Evolutionary conservation across 345 rosid genomes (phyloP), one percentile per base, ranked within the genome.

Genomic region (Salix koriyanagi): DNA sequence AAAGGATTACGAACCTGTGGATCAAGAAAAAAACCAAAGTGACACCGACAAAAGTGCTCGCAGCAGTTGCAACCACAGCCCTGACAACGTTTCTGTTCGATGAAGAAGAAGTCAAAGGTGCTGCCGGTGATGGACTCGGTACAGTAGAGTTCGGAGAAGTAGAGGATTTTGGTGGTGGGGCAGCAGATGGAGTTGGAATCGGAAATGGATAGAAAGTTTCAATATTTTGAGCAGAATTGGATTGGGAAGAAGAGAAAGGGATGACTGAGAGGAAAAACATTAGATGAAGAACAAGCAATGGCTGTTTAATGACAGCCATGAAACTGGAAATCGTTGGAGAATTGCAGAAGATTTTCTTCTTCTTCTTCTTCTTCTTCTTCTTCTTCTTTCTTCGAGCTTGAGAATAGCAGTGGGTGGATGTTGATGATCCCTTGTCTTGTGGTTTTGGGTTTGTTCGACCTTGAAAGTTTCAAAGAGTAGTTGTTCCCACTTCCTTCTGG

Each of bases 21-120:
- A 90, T 67, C 2, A 84, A 80, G 37, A 89, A 78, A 89, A 95
- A 91, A 70, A 95, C 74, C 28, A 79, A 26, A 18, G 52, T 83
- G 0, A 91, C 94, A 0, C 89, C 26, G 19, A 86, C 83, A 32
- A 89, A 18, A n/a, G 96, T 88, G 79, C 83, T 79, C 5, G 85
- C 94, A 1, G 94, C 97, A 1, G 96, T 91, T 60, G 80, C 89
- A 18, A 79, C 89, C 4, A 91, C 92, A 39, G 94, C 94, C 80
- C 79, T 90, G 1, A 76, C 84, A 75, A 95, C 82, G 0, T 68
- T 82, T 19, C 0, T 81, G 42, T 82, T 44, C 1, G 80, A 67
- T 2, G 84, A 74, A 2, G 85, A 52, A 7, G 94, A 71, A 0
- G 78, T 50, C 14, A 54, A 34, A 0, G 37, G 6, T 0, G 60